Evolutionary conservation across 2,329 filamentous ascomycete species (phyloP), one percentile per base, ranked within the genome.

Genomic region (Aspergillus sp.): DNA sequence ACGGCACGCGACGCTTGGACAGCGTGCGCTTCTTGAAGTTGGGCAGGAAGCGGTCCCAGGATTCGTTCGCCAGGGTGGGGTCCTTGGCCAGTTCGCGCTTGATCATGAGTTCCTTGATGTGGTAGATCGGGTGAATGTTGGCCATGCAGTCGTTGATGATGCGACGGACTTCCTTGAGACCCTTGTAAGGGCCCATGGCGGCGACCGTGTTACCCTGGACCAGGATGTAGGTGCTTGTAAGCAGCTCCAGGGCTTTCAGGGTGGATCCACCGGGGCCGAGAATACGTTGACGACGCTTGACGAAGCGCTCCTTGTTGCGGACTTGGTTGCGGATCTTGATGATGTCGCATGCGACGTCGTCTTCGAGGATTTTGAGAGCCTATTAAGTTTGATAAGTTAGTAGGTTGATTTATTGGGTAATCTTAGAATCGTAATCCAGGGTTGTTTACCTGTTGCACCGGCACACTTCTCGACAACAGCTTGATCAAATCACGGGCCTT

Each of bases 171-270:
- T 97, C 94, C 79, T 98, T 98, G 50, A 99, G 78, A 2, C 92
- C 92, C 77, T 96, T 96, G 81, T 90, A 98, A 0, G 89, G 88
- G 0, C 95, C 95, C 90, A 99, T 97, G 5, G 86, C 89, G 0
- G 88, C 88, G 27, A 99, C 95, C 0, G 95, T 98, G 77, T 96
- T 98, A 67, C 95, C 95, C 76, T 99, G 95, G 0, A 99, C 95
- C 44, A 98, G 84, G 56, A 99, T 90, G 76, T 98, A 97, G 59
- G 91, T 96, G 70, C 89, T 83, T 0, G 95, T 99, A 57, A 99
- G 84, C 2, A 98, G 84, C 77, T 98, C 92, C 27, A 99, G 84
- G 1, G 95, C 95, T 75, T 98, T 98, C 56, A 99, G 83, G 2
- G 95, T 99, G 52, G 90, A 92, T 39, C 94, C 95, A 66, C 91